Conservation (phyloP, 305 asterid species). For the Solanum aculeatissimum region DNA sequence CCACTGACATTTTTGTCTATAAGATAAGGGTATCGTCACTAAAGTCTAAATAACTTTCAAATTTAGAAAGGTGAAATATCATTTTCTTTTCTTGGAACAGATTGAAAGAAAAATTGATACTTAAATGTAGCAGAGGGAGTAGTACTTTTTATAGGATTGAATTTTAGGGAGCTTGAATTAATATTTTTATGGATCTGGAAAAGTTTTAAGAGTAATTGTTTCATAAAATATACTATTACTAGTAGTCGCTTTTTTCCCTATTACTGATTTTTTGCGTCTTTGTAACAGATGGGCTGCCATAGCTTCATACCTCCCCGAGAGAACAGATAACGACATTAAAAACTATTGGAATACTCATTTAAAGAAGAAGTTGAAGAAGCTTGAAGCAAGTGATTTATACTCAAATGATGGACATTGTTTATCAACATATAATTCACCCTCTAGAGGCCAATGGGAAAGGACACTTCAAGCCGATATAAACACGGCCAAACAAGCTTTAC, state of each 20-base stretch:
- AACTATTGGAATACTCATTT: slow-evolving; percentile 83
- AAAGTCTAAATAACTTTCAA: neutral
- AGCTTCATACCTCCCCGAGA: slow-evolving; percentile 77
- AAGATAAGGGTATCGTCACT: neutral
- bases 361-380: slow-evolving; percentile 54
- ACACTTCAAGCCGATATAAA: slow-evolving; percentile 62
- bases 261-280: neutral
- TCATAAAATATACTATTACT: neutral
- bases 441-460: slow-evolving; percentile 82
- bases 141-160: neutral
- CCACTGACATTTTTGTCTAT: neutral
- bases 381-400: slow-evolving; percentile 11
- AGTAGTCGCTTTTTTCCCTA: neutral
- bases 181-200: neutral
- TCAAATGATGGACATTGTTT: slow-evolving; percentile 1
- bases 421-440: slow-evolving; percentile 20
- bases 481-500: slow-evolving; percentile 84
- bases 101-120: neutral
- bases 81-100: neutral
- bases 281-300: slow-evolving; percentile 81
- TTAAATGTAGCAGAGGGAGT: neutral
- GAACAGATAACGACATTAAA: slow-evolving; percentile 84
- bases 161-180: neutral
- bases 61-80: neutral
- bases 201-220: neutral